Percentiles rank a stretch among this genome's conserved stretches.
Conservation (phyloP, 1,139 yeast species). For the Lizanozyma gosingica region DNA sequence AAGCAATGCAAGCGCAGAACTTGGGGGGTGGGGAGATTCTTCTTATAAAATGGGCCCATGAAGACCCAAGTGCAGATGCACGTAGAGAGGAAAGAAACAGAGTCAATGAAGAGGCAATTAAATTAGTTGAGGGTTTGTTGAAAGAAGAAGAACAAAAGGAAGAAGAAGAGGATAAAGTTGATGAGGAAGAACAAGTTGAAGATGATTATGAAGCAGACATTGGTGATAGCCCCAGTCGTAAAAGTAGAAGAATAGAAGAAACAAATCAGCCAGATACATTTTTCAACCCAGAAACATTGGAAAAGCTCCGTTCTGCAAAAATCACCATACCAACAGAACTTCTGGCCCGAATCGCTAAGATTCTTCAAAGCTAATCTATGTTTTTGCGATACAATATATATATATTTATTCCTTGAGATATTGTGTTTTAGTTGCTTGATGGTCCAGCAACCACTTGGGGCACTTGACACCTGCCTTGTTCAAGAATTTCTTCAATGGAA, state of each 20-base stretch:
- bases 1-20: slow-evolving; percentile 82
- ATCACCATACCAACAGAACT: slow-evolving; percentile 2
- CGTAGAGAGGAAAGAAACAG: slow-evolving; percentile 39
- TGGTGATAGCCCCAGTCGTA: neutral
- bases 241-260: neutral
- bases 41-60: slow-evolving; percentile 81
- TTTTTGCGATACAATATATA: too few species aligned
- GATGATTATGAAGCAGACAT: neutral
- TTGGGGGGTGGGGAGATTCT: slow-evolving; percentile 50
- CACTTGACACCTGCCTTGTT: slow-evolving; percentile 22
- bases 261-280: slow-evolving; percentile 1
- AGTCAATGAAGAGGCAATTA: slow-evolving; percentile 25
- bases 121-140: slow-evolving; percentile 24
- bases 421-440: slow-evolving; percentile 11
- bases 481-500: slow-evolving; percentile 28
- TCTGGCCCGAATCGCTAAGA: slow-evolving; percentile 5
- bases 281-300: neutral
- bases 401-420: slow-evolving; percentile 4
- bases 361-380: slow-evolving; percentile 5
- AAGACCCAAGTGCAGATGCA: slow-evolving; percentile 75
- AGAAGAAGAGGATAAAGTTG: slow-evolving; percentile 5
- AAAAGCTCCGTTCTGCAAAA: neutral
- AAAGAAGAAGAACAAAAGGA: slow-evolving; percentile 5
- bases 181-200: neutral
- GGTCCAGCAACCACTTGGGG: slow-evolving; percentile 30